Evolutionary conservation across 1,284 basidiomycete species (phyloP), one percentile per base, ranked within the genome.

Genomic region (Ustilago sp.): DNA sequence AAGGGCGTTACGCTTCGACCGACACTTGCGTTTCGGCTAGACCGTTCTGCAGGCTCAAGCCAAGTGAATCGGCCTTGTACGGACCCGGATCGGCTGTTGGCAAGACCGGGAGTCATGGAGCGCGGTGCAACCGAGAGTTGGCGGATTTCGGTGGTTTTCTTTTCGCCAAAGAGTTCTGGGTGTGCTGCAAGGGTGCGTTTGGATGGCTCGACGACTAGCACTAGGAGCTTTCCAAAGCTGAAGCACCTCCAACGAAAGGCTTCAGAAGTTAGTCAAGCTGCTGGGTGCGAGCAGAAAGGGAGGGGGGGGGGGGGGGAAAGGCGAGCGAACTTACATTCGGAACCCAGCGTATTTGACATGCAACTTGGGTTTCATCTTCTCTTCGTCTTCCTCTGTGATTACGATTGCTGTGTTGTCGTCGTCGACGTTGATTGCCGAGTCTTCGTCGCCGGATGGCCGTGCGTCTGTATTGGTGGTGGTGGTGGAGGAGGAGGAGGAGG

Each of bases 181-280:
- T 73, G 56, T 2, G 68, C 68, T 19, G 75, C 72, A 3, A 80
- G 58, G n/a, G 67, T 63, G 4, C 73, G 62, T 43, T 76, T 78
- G 11, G 73, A 68, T 23, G 79, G 79, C 57, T 80, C 81, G 12
- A 74, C 71, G 28, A 82, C 81, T 38, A 83, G 68, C 2, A 83
- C 76, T 17, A 83, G 74, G 55, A 82, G 72, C 55, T 79, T 78
- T 63, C 81, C 81, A 60, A 83, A 84, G 28, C 79, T 83, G 59
- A 35, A 48, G 28, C 23, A 39, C 28, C 35, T 28, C 1, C n/a
- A 13, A 23, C 31, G 23, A 17, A 35, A 19, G 8, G 2, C 23
- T 28, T 28, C 23, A 28, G 23, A 28, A 28, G 23, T 28, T 28
- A 28, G 23, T 28, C 23, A 28, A 28, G 23, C 23, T 28, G 23